Base-by-base conservation (phyloP, 352 stramenopile genomes). In the Pythium graminicola region DNA sequence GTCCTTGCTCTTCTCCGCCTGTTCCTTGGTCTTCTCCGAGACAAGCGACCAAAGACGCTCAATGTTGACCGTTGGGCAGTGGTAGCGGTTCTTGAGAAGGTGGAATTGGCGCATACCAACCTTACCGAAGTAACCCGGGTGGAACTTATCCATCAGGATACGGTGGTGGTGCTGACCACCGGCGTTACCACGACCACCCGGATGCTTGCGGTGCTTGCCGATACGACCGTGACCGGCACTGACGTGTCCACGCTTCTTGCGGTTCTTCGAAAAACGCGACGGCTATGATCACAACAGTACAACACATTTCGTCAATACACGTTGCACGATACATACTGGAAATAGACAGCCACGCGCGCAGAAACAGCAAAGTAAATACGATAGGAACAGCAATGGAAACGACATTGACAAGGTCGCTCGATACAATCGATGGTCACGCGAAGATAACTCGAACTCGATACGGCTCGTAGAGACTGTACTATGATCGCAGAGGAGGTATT, bases 61-160 rank as follows among this genome's bases (percentile, higher is more conserved):
- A 65, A 99, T 70, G 82, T 99, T 99, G 60, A 99, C 83, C 26
- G 95, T 98, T 39, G 96, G 96, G 75, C 94, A 98, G 88, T 97
- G 97, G 55, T 82, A 80, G 51, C 95, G 81, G 84, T 99, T 99
- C 56, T 85, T 86, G 60, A 99, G 81, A 49, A 98, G 39, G 72
- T 99, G 97, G 79, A 99, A 99, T 53, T 98, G 96, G 67, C 97
- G 91, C 97, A 99, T 99, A 95, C 97, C 97, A 60, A 99, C 96
- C 87, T 99, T 99, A 93, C 97, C 97, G 69, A 99, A 99, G 88
- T 99, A 99, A 96, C 97, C 97, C 76, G 97, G 96, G 73, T 99
- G 96, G 76, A 98, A 99, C 86, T 99, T 99, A 89, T 99, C 97
- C 70, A 99, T 97, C 41, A 99, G 85, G 81, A 98, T 99, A 66